Base-by-base conservation (phyloP, 2,329 filamentous ascomycete genomes). In the Aspergillus amoenus region DNA sequence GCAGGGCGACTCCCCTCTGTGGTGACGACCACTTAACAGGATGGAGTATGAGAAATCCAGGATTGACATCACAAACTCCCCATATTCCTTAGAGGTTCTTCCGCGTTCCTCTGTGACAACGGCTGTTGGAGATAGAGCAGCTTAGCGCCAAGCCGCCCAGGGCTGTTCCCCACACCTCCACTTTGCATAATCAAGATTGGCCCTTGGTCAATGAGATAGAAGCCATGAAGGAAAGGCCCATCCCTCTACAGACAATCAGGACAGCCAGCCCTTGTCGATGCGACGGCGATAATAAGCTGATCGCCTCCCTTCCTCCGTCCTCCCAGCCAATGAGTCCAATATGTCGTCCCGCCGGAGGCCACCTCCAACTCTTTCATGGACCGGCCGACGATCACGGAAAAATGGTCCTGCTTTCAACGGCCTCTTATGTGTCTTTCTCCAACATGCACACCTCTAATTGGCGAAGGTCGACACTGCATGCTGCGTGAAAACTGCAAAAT, bases 121-220 rank as follows among this genome's bases (percentile, higher is more conserved):
- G 34, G 51, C 13, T 41, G 51, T 55, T 48, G 44, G 37, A 53
- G 34, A 55, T 49, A 42, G 39, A 48, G 37, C 32, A 47, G 39
- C 37, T 47, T 40, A 34, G 52, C 52, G 45, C 49, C 42, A 42
- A 58, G 49, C 30, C 32, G 41, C 37, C 37, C 45, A 48, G 49
- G 42, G 52, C 52, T 55, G 50, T 60, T 30, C 62, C 58, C 62
- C 62, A 64, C 62, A 45, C 56, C 62, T 62, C 62, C 59, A 63
- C 62, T 61, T 54, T 41, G 22, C 55, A 49, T 37, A 55, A 30
- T 43, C 59, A 46, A 60, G 57, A 57, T 53, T 53, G 51, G 51
- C 44, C 41, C 5, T 12, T 21, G 5, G 41, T 17, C 13, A 24
- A 45, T 27, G 37, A 52, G 18, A 43, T 44, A 43, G 37, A 27